phyloP scores from a whole-genome alignment of 108 stramenopile genomes.

The Ochromonas danica region DNA sequence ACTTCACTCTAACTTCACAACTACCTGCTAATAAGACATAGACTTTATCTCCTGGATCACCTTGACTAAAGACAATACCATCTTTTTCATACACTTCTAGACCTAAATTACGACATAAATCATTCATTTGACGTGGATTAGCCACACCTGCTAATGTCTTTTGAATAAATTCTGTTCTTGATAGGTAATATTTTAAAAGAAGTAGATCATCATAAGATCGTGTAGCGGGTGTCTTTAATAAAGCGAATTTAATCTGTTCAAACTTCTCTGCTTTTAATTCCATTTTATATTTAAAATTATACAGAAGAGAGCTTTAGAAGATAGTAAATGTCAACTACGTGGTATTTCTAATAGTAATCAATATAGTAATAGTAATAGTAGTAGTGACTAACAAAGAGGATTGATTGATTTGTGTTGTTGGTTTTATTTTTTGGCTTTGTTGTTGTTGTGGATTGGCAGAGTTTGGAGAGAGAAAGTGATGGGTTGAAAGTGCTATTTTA shows the following conservation, averaged over 20 bases:
- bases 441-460: no score
- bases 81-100: conserved; percentile 8
- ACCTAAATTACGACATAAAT: conserved; percentile 21
- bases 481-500: no score
- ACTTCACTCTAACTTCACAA: neutral
- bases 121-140: conserved; percentile 35
- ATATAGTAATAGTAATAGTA: no score
- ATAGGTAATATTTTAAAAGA: conserved; percentile 5
- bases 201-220: conserved; percentile 35
- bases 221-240: neutral
- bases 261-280: neutral
- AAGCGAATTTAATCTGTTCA: neutral
- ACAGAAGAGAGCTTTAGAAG: no score
- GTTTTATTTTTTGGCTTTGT: no score
- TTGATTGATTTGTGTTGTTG: no score
- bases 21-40: conserved; percentile 12
- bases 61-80: conserved; percentile 30
- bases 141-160: neutral
- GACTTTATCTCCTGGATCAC: conserved; percentile 30
- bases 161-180: neutral
- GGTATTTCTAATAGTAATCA: no score
- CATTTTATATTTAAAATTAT: no score
- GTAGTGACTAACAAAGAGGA: no score
- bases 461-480: no score
- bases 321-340: no score